phyloP scores from a whole-genome alignment of 345 rosid species.

The Aquilaria yunnanensis region DNA sequence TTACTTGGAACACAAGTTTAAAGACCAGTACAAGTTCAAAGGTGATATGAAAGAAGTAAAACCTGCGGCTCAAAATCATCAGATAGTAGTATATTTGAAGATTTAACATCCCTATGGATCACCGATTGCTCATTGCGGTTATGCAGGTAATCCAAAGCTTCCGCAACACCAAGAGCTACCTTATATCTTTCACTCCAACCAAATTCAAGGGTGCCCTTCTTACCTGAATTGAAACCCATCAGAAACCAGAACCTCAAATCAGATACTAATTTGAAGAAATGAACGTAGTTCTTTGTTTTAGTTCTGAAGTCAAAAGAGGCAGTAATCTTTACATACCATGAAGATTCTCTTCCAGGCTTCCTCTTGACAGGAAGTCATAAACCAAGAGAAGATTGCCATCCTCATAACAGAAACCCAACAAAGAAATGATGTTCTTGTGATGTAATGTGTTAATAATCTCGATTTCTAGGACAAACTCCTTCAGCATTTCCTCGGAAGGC shows the following conservation, averaged over 20 bases:
- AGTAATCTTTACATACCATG: slow-evolving; percentile 41
- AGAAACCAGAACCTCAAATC: not conserved
- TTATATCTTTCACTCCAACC: slow-evolving; percentile 77
- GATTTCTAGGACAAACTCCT: slow-evolving; percentile 74
- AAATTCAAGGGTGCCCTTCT: slow-evolving; percentile 47
- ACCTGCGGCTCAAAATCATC: slow-evolving; percentile 97
- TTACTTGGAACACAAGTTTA: slow-evolving; percentile 4
- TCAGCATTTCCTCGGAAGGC: slow-evolving; percentile 57
- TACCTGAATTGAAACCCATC: slow-evolving; percentile 39
- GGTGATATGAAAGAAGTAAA: slow-evolving; percentile 3
- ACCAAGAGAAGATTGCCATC: slow-evolving; percentile 63
- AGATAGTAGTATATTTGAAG: slow-evolving; percentile 81
- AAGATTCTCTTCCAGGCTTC: slow-evolving; percentile 95
- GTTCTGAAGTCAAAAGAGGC: not conserved
- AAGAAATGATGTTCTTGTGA: slow-evolving; percentile 76
- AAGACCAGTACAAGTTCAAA: not conserved
- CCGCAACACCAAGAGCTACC: slow-evolving; percentile 89
- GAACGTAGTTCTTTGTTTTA: not conserved
- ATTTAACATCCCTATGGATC: slow-evolving; percentile 94
- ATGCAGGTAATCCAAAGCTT: slow-evolving; percentile 84
- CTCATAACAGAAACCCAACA: slow-evolving; percentile 84
- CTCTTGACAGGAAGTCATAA: slow-evolving; percentile 78
- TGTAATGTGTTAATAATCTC: slow-evolving; percentile 69
- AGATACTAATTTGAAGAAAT: slow-evolving; percentile 1
- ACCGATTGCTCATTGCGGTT: slow-evolving; percentile 48